phyloP scores from a whole-genome alignment of 129 eudicot genomes.

The Flaveria sonorensis region DNA sequence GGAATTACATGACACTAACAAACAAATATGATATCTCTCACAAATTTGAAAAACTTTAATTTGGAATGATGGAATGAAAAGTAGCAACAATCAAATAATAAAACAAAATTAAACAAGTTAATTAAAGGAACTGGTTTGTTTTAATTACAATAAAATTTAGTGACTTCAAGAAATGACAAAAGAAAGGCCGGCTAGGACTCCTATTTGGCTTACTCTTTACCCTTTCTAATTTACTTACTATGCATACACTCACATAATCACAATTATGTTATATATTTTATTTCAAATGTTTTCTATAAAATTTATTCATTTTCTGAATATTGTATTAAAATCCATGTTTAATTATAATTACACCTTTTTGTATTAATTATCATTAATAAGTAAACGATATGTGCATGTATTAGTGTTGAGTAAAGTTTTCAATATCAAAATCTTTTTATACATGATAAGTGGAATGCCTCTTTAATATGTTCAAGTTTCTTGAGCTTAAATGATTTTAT shows the following conservation, averaged over 20 bases:
- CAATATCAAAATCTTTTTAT: too few species aligned
- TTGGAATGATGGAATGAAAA: conserved; percentile 46
- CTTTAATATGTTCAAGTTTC: too few species aligned
- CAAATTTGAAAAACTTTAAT: conserved; percentile 10
- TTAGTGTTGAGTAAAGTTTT: too few species aligned
- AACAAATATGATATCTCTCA: conserved; percentile 36
- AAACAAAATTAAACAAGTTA: conserved; percentile 33
- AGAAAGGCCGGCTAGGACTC: conserved; percentile 70
- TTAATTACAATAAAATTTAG: conserved; percentile 28
- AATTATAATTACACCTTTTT: neutral
- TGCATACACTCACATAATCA: neutral
- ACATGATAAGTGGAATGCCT: too few species aligned
- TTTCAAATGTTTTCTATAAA: neutral
- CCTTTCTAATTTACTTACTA: conserved; percentile 27
- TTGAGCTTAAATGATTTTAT: neutral
- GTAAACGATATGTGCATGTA: too few species aligned
- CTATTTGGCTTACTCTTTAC: conserved; percentile 60
- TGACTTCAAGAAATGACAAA: conserved; percentile 48
- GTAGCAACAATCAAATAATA: conserved; percentile 43
- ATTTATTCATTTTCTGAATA: neutral
- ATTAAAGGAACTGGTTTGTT: conserved; percentile 34
- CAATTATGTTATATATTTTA: neutral
- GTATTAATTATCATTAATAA: too few species aligned
- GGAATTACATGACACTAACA: conserved; percentile 40
- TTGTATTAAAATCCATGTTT: neutral